Conservation (phyloP, 768 basidiomycete genomes). For the Candolleomyces efflorescens region DNA sequence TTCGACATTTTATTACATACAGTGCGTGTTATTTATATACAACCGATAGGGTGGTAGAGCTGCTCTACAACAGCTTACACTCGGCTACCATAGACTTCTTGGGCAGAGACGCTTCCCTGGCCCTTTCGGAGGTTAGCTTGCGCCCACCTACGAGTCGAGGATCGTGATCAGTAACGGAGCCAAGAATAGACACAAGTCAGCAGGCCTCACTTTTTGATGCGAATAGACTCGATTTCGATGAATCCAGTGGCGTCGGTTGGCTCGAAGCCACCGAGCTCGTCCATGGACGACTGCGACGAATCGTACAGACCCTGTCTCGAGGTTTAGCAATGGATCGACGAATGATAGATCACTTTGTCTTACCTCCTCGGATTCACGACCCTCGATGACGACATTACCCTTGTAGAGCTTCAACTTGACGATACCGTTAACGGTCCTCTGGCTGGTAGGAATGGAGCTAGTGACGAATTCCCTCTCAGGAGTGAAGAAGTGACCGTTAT, state of each 20-base stretch:
- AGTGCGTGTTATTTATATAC: too few relatives aligned
- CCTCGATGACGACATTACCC: slow-evolving; percentile 93
- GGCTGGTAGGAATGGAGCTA: slow-evolving; percentile 86
- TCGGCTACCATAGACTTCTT: slow-evolving; percentile 77
- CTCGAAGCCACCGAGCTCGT: slow-evolving; percentile 97
- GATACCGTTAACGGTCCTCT: slow-evolving; percentile 92
- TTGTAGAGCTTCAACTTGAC: slow-evolving; percentile 92
- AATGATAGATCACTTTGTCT: too few relatives aligned
- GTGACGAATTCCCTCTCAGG: slow-evolving; percentile 96
- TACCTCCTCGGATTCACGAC: slow-evolving; percentile 74
- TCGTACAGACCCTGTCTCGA: slow-evolving; percentile 75
- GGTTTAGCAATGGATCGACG: too few relatives aligned
- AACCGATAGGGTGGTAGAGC: not conserved
- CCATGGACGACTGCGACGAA: slow-evolving; percentile 95
- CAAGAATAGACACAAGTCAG: not conserved
- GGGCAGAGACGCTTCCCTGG: slow-evolving; percentile 68
- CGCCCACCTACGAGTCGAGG: slow-evolving; percentile 59
- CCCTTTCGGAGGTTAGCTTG: slow-evolving; percentile 84
- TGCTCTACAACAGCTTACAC: slow-evolving; percentile 15
- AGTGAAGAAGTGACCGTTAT: slow-evolving; percentile 99
- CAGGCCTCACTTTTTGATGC: slow-evolving; percentile 85
- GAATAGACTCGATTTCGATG: slow-evolving; percentile 96
- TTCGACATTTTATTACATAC: too few relatives aligned
- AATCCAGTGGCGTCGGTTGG: slow-evolving; percentile 94
- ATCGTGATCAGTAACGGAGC: slow-evolving; percentile 5